Evolutionary conservation across 306 rosid species (phyloP).

Genomic region (Chamaecrista fasciculata): DNA sequence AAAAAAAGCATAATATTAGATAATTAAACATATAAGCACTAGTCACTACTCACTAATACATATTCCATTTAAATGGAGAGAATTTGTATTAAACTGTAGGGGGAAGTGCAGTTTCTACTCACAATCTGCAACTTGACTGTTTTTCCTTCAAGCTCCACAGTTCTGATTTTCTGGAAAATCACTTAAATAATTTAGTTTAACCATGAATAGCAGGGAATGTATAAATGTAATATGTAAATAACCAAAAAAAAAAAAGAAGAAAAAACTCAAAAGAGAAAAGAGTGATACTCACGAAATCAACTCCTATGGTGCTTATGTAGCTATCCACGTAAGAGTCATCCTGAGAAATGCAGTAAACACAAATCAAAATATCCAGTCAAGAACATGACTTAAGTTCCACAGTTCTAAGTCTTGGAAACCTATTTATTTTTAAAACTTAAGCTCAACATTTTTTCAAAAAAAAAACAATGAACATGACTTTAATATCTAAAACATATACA

Average conservation of each 20-base stretch:
- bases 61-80: not conserved
- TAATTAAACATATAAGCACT: not conserved
- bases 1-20: not conserved
- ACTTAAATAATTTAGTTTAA: not conserved
- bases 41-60: not conserved
- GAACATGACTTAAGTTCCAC: not conserved
- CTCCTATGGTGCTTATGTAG: constrained; percentile 96
- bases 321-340: constrained; percentile 94
- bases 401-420: no score
- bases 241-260: no score
- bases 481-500: no score
- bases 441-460: no score
- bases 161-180: constrained; percentile 80
- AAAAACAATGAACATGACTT: no score
- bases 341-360: constrained; percentile 29
- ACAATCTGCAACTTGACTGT: constrained; percentile 96
- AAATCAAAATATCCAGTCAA: not conserved
- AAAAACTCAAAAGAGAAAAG: not conserved
- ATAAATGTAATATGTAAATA: not conserved
- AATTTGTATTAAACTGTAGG: not conserved
- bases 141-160: constrained; percentile 87
- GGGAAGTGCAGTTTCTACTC: constrained; percentile 30
- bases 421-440: no score
- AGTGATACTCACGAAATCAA: constrained; percentile 70
- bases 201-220: not conserved